phyloP scores from a whole-genome alignment of 805 yeast species.

The Ogataea nakhonphanomensis region DNA sequence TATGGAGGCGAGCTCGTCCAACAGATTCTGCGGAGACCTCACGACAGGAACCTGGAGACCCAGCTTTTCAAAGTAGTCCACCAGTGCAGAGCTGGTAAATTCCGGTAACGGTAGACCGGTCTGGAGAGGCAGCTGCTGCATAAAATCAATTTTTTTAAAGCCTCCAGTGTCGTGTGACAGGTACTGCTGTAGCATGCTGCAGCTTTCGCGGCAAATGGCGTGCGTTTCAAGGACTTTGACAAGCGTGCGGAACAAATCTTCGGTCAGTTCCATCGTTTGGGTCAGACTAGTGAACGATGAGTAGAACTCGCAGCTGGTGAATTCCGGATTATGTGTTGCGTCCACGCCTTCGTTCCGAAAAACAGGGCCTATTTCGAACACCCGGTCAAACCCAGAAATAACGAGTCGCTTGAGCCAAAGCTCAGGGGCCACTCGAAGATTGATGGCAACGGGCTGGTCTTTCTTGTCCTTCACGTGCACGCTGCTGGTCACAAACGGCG shows the following conservation, averaged over 20 bases:
- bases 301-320: constrained; percentile 86
- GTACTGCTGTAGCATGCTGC: constrained; percentile 11
- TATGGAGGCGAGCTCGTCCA: constrained; percentile 59
- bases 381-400: constrained; percentile 79
- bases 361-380: constrained; percentile 80
- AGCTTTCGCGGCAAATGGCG: constrained; percentile 25
- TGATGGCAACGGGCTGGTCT: constrained; percentile 36
- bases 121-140: constrained; percentile 54
- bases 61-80: constrained; percentile 37
- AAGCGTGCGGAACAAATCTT: constrained; percentile 49
- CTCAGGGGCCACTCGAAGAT: constrained; percentile 90
- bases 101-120: constrained; percentile 51
- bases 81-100: constrained; percentile 39
- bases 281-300: constrained; percentile 64
- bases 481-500: constrained; percentile 66
- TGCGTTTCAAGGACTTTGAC: constrained; percentile 26
- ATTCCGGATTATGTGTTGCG: constrained; percentile 91
- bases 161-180: constrained; percentile 20
- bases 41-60: constrained; percentile 36
- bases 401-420: constrained; percentile 85
- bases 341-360: constrained; percentile 95
- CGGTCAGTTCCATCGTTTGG: constrained; percentile 64
- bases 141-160: constrained; percentile 56
- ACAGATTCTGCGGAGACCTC: constrained; percentile 52
- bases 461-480: constrained; percentile 33